Conservation (phyloP, 352 stramenopile species). For the Pythium aquatile region DNA sequence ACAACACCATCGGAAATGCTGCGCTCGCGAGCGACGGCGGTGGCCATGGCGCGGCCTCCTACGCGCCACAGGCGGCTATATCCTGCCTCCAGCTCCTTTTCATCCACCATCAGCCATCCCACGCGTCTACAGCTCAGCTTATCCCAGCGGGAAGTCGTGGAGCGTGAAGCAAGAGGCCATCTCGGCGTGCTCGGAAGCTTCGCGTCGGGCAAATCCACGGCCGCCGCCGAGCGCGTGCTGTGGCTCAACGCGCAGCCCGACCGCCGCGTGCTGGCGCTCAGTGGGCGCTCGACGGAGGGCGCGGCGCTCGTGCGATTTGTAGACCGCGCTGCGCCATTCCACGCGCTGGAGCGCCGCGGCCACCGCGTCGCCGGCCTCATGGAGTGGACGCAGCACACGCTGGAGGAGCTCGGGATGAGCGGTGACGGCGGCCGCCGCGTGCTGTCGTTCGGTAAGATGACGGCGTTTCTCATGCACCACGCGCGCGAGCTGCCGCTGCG, state of each 20-base stretch:
- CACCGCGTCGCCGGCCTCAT: conserved; percentile 51
- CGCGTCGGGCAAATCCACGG: conserved; percentile 21
- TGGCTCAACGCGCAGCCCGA: conserved; percentile 16
- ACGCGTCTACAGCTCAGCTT: neutral
- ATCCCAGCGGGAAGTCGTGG: neutral
- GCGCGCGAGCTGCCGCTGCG: conserved; percentile 36
- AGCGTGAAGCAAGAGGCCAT: conserved; percentile 5
- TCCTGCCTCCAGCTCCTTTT: neutral
- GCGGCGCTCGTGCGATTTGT: conserved; percentile 12
- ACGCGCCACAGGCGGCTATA: neutral
- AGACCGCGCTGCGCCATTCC: conserved; percentile 34
- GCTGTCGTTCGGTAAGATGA: conserved; percentile 43
- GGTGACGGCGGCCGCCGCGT: conserved; percentile 36
- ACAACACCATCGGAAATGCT: too few species aligned
- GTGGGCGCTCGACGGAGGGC: neutral
- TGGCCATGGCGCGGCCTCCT: conserved; percentile 4
- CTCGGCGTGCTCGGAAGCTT: conserved; percentile 11
- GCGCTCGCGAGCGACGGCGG: conserved; percentile 1
- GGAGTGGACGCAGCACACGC: conserved; percentile 66
- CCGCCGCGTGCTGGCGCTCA: conserved; percentile 26
- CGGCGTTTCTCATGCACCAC: conserved; percentile 58
- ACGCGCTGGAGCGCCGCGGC: conserved; percentile 67
- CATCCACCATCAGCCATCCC: neutral
- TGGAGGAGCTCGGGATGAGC: conserved; percentile 53
- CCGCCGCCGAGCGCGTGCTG: conserved; percentile 23